Evolutionary conservation across 163 green algal genomes (phyloP), one percentile per base, ranked within the genome.

Genomic region (Scenedesmus sp.): DNA sequence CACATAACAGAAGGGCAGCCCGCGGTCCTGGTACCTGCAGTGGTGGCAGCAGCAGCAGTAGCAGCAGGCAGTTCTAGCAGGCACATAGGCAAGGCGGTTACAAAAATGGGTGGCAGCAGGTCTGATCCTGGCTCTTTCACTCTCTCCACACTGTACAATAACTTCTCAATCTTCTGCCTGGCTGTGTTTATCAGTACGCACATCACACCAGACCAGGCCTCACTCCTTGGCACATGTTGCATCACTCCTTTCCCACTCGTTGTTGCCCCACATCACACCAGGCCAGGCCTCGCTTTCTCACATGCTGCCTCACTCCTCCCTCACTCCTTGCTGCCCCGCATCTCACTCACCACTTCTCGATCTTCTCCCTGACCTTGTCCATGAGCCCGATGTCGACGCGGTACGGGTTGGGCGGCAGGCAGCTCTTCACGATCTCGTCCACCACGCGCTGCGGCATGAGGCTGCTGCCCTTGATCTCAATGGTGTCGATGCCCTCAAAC

Each of bases 21-120:
- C 98, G 59, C 95, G 96, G 64, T 97, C 94, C 73, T 98, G 95
- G 93, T 99, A 99, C 97, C 98, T 98, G 93, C 84, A 66, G 81
- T 0, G 15, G 46, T 23, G 23, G 34, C 23, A 56, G 15, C 55
- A 88, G 82, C 54, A 46, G n/a, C n/a, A 20, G n/a, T 15, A 60
- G 26, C 85, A 89, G 26, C 46, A 89, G 57, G 52, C 70, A 77
- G 59, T 64, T 10, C 59, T 15, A 10, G 59, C 59, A 64, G 59
- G 9, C 9, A 9, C 9, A 10, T 10, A 64, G 1, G 59, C 59
- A 64, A 9, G 59, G 16, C 67, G 34, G 67, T 23, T 15, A 70
- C 62, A 70, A 4, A 70, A 12, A 70, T 15, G 62, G 10, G 16
- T 73, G 16, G 62, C 73, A 82, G 16, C 34, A 15, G 23, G 73